Base-by-base conservation (phyloP, 169 alveolate species). In the Eimeria brunetti region DNA sequence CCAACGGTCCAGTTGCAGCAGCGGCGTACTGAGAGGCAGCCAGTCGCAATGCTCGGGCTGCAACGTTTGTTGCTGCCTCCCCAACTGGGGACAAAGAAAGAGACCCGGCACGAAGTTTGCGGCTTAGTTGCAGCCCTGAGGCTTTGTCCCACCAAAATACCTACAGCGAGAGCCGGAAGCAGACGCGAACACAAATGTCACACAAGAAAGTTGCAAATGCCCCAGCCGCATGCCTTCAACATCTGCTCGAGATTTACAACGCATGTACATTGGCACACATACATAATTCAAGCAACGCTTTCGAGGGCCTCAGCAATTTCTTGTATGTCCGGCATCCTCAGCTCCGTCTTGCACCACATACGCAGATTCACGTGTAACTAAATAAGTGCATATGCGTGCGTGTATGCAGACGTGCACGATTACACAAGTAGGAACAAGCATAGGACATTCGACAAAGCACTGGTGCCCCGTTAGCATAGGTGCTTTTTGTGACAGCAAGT, bases 21-120 rank as follows among this genome's bases (percentile, higher is more conserved):
- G 92, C 83, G n/a, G 58, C 58, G 41, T n/a, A 58, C 20, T 71
- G 51, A 64, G 93, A 30, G 24, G 84, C 93, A 49, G 96, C 96
- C 36, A 44, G 51, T 6, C 69, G 75, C 62, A 92, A 49, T 53
- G 96, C 88, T 76, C 75, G 64, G n/a, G 93, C 85, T 30, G 96
- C 96, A 46, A 80, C 96, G 41, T 41, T 71, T 7, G 93, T n/a
- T 16, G 93, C 85, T 5, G 88, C 73, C 56, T 80, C 91, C 41
- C 60, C 71, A 67, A 36, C 49, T 30, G 93, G 75, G 8, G 93
- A 84, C 75, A 92, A 14, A 58, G 81, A 49, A 53, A 71, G 92
- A 12, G 86, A 78, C n/a, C 88, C 67, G 27, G 38, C 89, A 24
- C 60, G 93, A n/a, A 92, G 64, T 14, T 89, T 83, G 1, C 96